Evolutionary conservation across 2,329 filamentous ascomycete genomes (phyloP).

Genomic region (Fusarium sp.): DNA sequence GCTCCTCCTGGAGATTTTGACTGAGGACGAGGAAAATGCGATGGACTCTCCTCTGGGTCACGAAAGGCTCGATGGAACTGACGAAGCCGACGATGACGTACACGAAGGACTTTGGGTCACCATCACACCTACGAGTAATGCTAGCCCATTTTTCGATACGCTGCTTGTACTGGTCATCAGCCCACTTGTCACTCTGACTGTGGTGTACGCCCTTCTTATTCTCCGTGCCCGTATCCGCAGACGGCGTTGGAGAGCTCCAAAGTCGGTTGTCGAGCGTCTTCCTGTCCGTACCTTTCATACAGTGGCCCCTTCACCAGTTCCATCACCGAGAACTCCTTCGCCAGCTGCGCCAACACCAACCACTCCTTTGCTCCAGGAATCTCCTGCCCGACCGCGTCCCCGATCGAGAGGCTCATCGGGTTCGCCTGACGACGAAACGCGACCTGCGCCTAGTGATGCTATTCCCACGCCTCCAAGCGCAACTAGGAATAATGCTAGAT

Average conservation of each 20-base stretch:
- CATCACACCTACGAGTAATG: constrained; percentile 88
- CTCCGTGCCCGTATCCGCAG: constrained; percentile 89
- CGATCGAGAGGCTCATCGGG: constrained; percentile 75
- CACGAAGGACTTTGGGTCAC: constrained; percentile 94
- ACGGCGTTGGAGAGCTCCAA: constrained; percentile 95
- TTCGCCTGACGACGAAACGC: constrained; percentile 64
- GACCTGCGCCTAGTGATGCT: constrained; percentile 60
- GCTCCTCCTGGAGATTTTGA: constrained; percentile 39
- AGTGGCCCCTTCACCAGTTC: constrained; percentile 71
- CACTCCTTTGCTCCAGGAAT: constrained; percentile 81
- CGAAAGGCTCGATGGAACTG: constrained; percentile 40
- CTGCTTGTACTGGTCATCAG: constrained; percentile 96
- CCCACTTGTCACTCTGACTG: constrained; percentile 89
- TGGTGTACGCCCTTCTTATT: constrained; percentile 91
- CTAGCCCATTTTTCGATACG: constrained; percentile 95
- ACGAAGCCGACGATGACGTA: constrained; percentile 49
- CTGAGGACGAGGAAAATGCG: constrained; percentile 47
- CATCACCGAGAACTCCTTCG: constrained; percentile 71
- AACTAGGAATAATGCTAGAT: constrained; percentile 50
- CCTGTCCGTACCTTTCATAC: constrained; percentile 96
- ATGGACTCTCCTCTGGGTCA: constrained; percentile 47
- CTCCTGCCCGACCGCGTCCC: constrained; percentile 67
- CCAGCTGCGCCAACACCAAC: constrained; percentile 77
- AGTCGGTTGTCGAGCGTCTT: constrained; percentile 93
- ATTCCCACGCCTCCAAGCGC: constrained; percentile 55